These are phyloP conservation scores for Cyclaneusma minus DNA, from an alignment of 2,329 filamentous ascomycete species.

Conservation along the genomic window DNA sequence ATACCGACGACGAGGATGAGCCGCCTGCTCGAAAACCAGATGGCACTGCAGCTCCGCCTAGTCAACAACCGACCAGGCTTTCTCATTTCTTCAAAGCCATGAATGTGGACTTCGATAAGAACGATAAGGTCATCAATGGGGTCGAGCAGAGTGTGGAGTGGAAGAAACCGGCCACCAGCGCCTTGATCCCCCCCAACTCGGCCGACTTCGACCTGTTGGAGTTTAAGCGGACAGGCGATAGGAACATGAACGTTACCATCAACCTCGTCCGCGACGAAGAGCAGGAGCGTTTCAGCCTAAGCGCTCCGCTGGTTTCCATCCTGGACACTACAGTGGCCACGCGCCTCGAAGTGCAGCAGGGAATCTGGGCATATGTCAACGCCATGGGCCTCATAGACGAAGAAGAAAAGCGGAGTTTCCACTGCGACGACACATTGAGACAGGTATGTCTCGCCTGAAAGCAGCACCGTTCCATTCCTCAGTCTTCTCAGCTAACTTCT, in stretches of 20 bases:
- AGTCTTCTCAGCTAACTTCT: constrained; percentile 1
- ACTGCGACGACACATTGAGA: constrained; percentile 71
- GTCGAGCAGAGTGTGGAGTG: constrained; percentile 57
- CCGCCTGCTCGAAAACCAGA: constrained; percentile 22
- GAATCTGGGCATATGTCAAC: constrained; percentile 89
- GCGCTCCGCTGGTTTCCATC: constrained; percentile 64
- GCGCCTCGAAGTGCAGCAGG: constrained; percentile 74
- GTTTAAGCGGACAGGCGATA: constrained; percentile 83
- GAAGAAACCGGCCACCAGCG: constrained; percentile 58
- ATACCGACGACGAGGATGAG: constrained; percentile 31
- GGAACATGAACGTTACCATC: constrained; percentile 82
- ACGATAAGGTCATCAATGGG: constrained; percentile 37
- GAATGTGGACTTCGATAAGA: constrained; percentile 56
- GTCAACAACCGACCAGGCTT: constrained; percentile 36
- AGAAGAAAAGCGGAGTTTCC: constrained; percentile 84
- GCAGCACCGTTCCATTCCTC: too few species aligned
- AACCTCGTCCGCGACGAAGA: constrained; percentile 73
- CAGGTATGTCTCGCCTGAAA: constrained; percentile 38
- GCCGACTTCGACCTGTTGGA: constrained; percentile 81
- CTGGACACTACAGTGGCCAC: constrained; percentile 80
- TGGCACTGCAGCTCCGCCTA: constrained; percentile 29
- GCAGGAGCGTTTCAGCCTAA: constrained; percentile 72
- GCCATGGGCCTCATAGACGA: constrained; percentile 79
- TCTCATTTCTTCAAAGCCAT: constrained; percentile 76
- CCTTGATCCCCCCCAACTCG: constrained; percentile 40